Percentiles rank a stretch among this genome's conserved stretches.
Evolutionary conservation across 1,284 basidiomycete genomes (phyloP).

Genomic region (Malassezia restricta): DNA sequence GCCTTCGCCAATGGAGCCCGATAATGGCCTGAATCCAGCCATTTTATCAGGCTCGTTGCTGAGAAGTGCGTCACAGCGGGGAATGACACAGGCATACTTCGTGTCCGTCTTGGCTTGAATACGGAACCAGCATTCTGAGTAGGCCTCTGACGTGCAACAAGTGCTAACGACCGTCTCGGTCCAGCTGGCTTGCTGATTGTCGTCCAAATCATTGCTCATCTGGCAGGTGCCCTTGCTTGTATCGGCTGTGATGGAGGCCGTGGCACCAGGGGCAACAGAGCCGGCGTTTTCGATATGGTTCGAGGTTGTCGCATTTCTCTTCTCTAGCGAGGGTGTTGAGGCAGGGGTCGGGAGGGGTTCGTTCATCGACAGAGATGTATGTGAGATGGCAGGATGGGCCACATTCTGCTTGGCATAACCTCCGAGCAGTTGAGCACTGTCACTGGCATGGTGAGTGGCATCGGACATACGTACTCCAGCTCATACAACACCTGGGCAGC

Average conservation of each 20-base stretch:
- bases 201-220: constrained; percentile 21
- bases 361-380: too few species aligned
- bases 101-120: constrained; percentile 13
- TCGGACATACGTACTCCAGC: too few species aligned
- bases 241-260: constrained; percentile 22
- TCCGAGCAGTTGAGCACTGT: too few species aligned
- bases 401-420: too few species aligned
- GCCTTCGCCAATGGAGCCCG: constrained; percentile 23
- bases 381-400: too few species aligned
- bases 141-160: constrained; percentile 20
- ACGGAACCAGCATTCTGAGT: constrained; percentile 24
- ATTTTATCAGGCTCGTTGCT: constrained; percentile 20
- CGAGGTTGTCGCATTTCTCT: background rate
- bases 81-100: constrained; percentile 23
- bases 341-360: background rate
- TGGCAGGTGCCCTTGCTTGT: constrained; percentile 16
- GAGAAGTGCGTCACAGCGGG: constrained; percentile 19
- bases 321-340: background rate
- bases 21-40: constrained; percentile 25
- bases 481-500: too few species aligned
- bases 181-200: constrained; percentile 33
- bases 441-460: too few species aligned
- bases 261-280: constrained; percentile 17
- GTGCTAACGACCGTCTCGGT: constrained; percentile 26
- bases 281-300: constrained; percentile 14